Evolutionary conservation across 2,329 filamentous ascomycete species (phyloP).

Genomic region (Onygena corvina): DNA sequence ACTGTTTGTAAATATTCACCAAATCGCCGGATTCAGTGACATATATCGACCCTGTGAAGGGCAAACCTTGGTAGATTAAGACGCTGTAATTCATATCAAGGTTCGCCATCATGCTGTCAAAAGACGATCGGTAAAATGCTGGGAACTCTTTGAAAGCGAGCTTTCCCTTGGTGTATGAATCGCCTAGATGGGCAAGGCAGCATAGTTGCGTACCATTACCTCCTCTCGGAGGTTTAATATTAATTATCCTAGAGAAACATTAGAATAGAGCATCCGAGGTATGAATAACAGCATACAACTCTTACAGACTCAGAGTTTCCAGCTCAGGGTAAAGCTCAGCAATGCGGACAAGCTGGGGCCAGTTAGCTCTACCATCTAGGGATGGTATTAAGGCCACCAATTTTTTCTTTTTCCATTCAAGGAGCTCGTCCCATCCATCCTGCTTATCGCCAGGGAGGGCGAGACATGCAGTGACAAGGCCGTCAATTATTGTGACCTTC

Average conservation of each 20-base stretch:
- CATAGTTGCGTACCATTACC: neutral
- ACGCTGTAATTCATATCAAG: neutral
- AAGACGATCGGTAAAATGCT: neutral
- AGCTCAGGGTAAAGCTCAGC: neutral
- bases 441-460: neutral
- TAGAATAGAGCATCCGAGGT: neutral
- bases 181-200: neutral
- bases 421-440: neutral
- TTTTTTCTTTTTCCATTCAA: neutral
- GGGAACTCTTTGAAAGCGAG: neutral
- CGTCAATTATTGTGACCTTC: neutral
- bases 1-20: neutral
- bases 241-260: neutral
- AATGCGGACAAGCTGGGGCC: neutral
- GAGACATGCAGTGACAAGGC: neutral
- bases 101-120: neutral
- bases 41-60: too few species aligned
- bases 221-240: neutral
- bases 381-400: neutral
- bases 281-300: neutral
- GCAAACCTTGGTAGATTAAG: too few species aligned
- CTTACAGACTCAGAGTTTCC: neutral
- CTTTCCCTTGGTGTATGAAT: neutral
- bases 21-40: neutral
- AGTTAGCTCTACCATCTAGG: neutral